These are phyloP conservation scores for Bretschneidera sinensis DNA, from an alignment of 345 rosid species.

Conservation along the genomic window DNA sequence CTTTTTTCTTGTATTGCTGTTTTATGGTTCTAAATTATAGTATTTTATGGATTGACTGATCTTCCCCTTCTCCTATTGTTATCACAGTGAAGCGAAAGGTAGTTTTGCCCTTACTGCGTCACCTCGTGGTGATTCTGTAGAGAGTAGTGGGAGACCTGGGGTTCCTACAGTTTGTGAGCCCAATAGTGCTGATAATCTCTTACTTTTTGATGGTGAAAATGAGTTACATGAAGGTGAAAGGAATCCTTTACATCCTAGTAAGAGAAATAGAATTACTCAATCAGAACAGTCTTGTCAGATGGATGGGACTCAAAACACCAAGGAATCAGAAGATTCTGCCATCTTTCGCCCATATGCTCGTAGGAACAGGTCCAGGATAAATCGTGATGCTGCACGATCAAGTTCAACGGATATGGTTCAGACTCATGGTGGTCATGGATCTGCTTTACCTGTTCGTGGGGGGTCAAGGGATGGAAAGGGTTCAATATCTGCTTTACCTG, in stretches of 20 bases:
- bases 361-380: conserved; percentile 84
- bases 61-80: conserved; percentile 17
- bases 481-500: conserved; percentile 42
- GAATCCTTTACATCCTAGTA: conserved; percentile 38
- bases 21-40: conserved; percentile 10
- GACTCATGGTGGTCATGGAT: conserved; percentile 67
- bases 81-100: conserved; percentile 87
- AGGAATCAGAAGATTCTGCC: conserved; percentile 96
- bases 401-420: conserved; percentile 69
- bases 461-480: conserved; percentile 55
- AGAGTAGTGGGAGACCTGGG: conserved; percentile 92
- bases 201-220: conserved; percentile 77
- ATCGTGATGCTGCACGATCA: conserved; percentile 77
- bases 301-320: conserved; percentile 59
- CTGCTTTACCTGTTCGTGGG: conserved; percentile 47
- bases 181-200: conserved; percentile 81
- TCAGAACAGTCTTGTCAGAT: conserved; percentile 66
- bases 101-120: conserved; percentile 92
- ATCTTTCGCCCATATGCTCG: conserved; percentile 96
- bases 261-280: conserved; percentile 48
- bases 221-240: conserved; percentile 57
- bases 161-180: conserved; percentile 70
- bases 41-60: conserved; percentile 22
- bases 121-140: conserved; percentile 92
- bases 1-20: conserved; percentile 15